phyloP scores from a whole-genome alignment of 495 filamentous ascomycete genomes.

The Annulohypoxylon maeteangense region DNA sequence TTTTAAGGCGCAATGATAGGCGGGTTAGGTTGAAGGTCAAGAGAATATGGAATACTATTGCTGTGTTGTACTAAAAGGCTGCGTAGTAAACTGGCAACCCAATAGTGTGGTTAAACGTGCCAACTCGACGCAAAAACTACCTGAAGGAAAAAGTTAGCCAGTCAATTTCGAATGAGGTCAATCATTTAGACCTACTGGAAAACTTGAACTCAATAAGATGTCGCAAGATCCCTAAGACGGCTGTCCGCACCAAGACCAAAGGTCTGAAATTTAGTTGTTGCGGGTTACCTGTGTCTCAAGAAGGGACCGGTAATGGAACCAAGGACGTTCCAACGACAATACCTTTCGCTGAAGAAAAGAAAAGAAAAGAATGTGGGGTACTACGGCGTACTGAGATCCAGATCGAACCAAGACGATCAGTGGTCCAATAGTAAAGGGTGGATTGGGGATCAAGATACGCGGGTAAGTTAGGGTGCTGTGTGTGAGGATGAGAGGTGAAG shows the following conservation, averaged over 20 bases:
- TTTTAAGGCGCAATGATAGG: not conserved
- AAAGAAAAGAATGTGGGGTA: conserved; percentile 2
- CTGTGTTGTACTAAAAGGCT: conserved; percentile 7
- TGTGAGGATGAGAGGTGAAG: not conserved
- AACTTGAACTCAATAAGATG: conserved; percentile 11
- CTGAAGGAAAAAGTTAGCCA: not conserved
- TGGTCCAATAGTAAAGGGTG: conserved; percentile 20
- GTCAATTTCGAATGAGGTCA: not conserved
- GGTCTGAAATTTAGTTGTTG: not conserved
- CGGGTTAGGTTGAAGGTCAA: not conserved
- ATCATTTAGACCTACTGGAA: not conserved
- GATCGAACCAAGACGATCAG: conserved; percentile 28
- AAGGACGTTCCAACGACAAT: conserved; percentile 27
- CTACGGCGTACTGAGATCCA: conserved; percentile 22
- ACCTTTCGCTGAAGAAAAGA: conserved; percentile 20
- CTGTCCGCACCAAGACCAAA: conserved; percentile 15
- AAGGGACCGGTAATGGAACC: conserved; percentile 3
- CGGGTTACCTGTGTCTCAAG: conserved; percentile 23
- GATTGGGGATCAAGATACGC: conserved; percentile 8
- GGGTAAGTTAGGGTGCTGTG: conserved; percentile 2
- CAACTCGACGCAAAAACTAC: conserved; percentile 19
- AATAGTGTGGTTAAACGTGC: not conserved
- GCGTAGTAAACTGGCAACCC: not conserved
- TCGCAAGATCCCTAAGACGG: conserved; percentile 11
- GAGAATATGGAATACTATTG: not conserved